A percentile compares a stretch with the other conserved stretches of the same genome.
phyloP scores from a whole-genome alignment of 2,329 filamentous ascomycete genomes.

The Fusarium piperis region DNA sequence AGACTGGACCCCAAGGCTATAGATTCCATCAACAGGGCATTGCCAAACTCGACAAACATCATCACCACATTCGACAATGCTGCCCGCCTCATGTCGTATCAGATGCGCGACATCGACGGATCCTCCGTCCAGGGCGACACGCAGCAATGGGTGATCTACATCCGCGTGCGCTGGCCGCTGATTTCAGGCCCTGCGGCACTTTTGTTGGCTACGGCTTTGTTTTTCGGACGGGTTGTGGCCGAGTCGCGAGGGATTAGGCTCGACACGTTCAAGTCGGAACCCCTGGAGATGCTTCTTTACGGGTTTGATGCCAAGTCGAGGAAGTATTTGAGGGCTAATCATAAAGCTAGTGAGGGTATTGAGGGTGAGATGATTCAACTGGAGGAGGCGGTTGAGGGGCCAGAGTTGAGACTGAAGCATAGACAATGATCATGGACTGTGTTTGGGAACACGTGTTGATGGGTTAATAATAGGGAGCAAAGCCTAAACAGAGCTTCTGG shows the following conservation, averaged over 20 bases:
- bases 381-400: background rate
- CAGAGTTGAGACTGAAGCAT: background rate
- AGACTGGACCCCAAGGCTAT: background rate
- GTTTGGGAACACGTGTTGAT: background rate
- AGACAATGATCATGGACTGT: background rate
- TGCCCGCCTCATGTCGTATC: background rate
- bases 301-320: background rate
- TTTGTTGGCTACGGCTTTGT: background rate
- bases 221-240: background rate
- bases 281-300: background rate
- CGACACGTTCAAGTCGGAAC: background rate
- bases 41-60: background rate
- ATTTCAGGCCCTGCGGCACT: background rate
- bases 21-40: background rate
- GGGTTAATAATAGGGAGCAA: background rate
- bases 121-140: background rate
- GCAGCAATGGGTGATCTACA: background rate
- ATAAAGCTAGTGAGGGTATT: background rate
- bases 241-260: background rate
- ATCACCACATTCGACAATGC: background rate
- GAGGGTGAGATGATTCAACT: background rate
- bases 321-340: background rate
- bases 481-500: background rate
- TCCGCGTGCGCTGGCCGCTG: background rate
- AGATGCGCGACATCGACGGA: background rate